These are phyloP conservation scores for Funneliformis geosporum DNA, from an alignment of 192 early-diverging fungal species.

Conservation along the genomic window DNA sequence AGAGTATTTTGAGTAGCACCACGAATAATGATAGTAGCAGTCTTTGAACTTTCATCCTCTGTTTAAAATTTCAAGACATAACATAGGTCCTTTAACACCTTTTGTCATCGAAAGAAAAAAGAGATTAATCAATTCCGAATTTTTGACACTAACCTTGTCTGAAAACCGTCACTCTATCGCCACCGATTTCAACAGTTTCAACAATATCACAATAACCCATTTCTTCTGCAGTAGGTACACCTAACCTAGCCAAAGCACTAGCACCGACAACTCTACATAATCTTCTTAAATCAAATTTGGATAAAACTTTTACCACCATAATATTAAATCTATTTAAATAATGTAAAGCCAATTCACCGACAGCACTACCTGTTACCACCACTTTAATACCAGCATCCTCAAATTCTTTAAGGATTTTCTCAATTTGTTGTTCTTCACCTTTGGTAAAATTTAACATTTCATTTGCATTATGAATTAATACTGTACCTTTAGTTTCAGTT, in stretches of 20 bases:
- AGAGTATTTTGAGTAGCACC: constrained; percentile 94
- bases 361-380: constrained; percentile 82
- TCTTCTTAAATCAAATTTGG: constrained; percentile 96
- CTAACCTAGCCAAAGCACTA: constrained; percentile 87
- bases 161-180: constrained; percentile 97
- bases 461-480: constrained; percentile 91
- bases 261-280: constrained; percentile 92
- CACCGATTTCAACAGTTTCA: constrained; percentile 94
- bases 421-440: constrained; percentile 92
- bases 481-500: constrained; percentile 99
- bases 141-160: constrained; percentile 62
- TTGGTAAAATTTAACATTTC: constrained; percentile 97
- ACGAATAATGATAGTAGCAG: constrained; percentile 94
- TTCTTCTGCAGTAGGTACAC: constrained; percentile 93
- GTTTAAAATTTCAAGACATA: neutral
- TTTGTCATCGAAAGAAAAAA: neutral
- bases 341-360: constrained; percentile 94
- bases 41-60: constrained; percentile 81
- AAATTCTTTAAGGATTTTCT: constrained; percentile 83
- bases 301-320: constrained; percentile 85
- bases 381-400: constrained; percentile 91
- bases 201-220: constrained; percentile 98
- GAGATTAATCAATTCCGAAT: neutral
- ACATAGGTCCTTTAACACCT: neutral
- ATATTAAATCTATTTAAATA: constrained; percentile 92